A percentile compares a stretch with the other conserved stretches of the same genome.
Evolutionary conservation across 2,329 filamentous ascomycete genomes (phyloP).

Genomic region (Lachnellula cervina): DNA sequence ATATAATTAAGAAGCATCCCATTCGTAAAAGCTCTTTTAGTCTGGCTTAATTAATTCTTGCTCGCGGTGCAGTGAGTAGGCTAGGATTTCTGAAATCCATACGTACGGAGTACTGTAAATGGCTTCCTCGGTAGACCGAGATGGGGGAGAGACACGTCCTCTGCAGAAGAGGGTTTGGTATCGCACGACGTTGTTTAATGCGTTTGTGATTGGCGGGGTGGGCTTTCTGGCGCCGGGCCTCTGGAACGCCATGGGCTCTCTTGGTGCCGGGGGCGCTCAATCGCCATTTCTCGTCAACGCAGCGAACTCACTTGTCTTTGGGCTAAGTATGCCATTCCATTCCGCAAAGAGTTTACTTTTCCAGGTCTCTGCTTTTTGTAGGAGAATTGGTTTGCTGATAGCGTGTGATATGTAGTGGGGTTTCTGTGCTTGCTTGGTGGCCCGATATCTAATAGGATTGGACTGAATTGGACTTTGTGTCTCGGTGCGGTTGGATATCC

Average conservation of each 20-base stretch:
- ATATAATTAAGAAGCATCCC: background rate
- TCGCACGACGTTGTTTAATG: slow-evolving; percentile 42
- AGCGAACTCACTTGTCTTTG: slow-evolving; percentile 42
- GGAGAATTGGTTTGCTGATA: background rate
- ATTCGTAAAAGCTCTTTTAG: background rate
- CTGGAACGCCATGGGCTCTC: slow-evolving; percentile 39
- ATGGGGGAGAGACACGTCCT: background rate
- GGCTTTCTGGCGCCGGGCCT: slow-evolving; percentile 38
- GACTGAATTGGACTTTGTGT: slow-evolving; percentile 64
- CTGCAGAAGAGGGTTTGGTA: slow-evolving; percentile 38
- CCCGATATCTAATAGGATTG: slow-evolving; percentile 58
- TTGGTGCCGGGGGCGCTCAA: slow-evolving; percentile 39
- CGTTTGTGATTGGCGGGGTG: slow-evolving; percentile 34
- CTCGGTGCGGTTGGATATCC: slow-evolving; percentile 40
- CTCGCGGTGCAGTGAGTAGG: too few relatives aligned
- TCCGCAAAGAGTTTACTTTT: slow-evolving; percentile 53
- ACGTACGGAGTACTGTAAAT: background rate
- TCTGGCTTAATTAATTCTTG: background rate
- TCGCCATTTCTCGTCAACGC: slow-evolving; percentile 39
- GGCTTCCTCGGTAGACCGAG: background rate
- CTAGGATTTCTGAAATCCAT: background rate
- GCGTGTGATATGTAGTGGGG: slow-evolving; percentile 55
- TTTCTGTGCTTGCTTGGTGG: slow-evolving; percentile 50
- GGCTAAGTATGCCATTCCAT: slow-evolving; percentile 48
- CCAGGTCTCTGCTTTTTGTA: slow-evolving; percentile 34